These are phyloP conservation scores for Salix koriyanagi DNA, from an alignment of 345 rosid genomes.

Conservation along the genomic window DNA sequence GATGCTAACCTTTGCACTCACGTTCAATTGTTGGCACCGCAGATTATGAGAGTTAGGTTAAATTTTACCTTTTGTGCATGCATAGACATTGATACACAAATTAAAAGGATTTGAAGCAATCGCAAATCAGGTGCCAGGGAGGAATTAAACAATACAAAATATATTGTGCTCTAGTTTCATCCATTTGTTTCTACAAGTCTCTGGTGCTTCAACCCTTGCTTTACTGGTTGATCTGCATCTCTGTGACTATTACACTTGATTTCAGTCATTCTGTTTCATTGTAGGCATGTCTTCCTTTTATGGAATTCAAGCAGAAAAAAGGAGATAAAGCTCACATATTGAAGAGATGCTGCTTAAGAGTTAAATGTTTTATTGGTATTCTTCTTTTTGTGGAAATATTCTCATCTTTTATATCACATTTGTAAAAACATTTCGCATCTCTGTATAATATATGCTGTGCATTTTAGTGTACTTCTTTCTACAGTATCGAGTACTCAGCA, in stretches of 20 bases:
- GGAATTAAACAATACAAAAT: too few species aligned
- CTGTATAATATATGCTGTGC: not conserved
- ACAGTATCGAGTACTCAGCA: not conserved
- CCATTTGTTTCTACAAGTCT: too few species aligned
- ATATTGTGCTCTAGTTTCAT: too few species aligned
- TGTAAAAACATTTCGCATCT: not conserved
- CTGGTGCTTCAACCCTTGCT: too few species aligned
- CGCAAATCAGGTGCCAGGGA: too few species aligned
- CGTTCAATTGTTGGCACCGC: too few species aligned
- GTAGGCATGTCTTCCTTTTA: constrained; percentile 61
- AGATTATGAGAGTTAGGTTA: too few species aligned
- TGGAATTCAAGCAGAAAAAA: constrained; percentile 46
- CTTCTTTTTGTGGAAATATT: not conserved
- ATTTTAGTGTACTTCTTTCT: not conserved
- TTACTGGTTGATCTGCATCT: too few species aligned
- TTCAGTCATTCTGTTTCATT: not conserved
- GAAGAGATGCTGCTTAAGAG: constrained; percentile 59
- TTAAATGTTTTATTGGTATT: constrained; percentile 68
- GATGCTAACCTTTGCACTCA: too few species aligned
- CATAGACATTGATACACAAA: too few species aligned
- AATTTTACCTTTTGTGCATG: too few species aligned
- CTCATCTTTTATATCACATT: not conserved
- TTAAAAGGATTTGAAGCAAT: too few species aligned
- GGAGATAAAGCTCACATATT: constrained; percentile 49
- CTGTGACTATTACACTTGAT: not conserved